These are phyloP conservation scores for Paramecium tetraurelia DNA, from an alignment of 73 alveolate genomes.

Conservation along the genomic window DNA sequence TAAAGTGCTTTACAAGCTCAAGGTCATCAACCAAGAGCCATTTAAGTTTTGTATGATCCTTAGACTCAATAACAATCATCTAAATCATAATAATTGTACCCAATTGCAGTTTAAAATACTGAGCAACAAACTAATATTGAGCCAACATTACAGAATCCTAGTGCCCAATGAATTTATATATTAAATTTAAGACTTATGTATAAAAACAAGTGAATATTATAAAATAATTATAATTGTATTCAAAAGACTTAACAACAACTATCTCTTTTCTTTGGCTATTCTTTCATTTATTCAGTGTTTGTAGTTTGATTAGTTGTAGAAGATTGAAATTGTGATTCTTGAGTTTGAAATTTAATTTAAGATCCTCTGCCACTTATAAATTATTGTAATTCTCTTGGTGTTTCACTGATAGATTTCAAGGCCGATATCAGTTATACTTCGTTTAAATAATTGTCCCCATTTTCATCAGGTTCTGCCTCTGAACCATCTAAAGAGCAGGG, in stretches of 20 bases:
- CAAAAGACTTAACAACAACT: conserved; percentile 21
- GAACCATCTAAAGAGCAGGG: conserved; percentile 26
- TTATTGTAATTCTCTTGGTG: not conserved
- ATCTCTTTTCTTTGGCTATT: not conserved
- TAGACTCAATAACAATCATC: not conserved
- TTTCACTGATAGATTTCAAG: not conserved
- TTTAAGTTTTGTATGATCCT: not conserved
- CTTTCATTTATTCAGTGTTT: not conserved
- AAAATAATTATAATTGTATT: not conserved
- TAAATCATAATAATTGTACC: not conserved
- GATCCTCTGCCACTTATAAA: not conserved
- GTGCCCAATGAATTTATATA: not conserved
- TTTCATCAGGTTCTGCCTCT: not conserved
- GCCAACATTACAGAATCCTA: not conserved
- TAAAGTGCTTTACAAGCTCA: not conserved
- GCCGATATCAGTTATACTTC: not conserved
- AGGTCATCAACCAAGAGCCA: not conserved
- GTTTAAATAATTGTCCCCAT: not conserved
- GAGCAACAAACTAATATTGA: not conserved
- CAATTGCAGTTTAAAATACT: not conserved
- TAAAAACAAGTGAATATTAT: not conserved
- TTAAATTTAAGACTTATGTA: not conserved
- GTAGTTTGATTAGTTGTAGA: not conserved
- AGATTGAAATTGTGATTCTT: not conserved
- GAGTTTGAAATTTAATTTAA: not conserved